A percentile compares a stretch with the other conserved stretches of the same genome.
Evolutionary conservation across 345 rosid species (phyloP).

Genomic region (Combretum micranthum): DNA sequence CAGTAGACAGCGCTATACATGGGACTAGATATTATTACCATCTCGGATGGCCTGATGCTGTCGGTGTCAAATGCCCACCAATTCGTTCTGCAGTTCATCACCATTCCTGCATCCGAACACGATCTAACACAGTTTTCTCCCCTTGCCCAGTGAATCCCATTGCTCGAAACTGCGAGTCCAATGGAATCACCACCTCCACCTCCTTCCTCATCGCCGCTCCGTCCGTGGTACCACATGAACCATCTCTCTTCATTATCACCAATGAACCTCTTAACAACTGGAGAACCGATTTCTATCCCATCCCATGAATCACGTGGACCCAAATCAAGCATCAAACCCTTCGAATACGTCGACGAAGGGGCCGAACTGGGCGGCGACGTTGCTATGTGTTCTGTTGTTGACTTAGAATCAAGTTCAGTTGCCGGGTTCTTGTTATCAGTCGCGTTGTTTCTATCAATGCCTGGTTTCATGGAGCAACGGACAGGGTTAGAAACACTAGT

Average conservation of each 20-base stretch:
- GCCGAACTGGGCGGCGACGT: conserved; percentile 15
- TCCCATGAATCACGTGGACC: conserved; percentile 37
- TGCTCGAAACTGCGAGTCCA: conserved; percentile 42
- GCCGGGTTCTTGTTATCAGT: conserved; percentile 14
- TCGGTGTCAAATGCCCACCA: conserved; percentile 88
- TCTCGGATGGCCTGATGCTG: conserved; percentile 63
- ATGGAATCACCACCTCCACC: conserved; percentile 21
- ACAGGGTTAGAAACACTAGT: conserved; percentile 8
- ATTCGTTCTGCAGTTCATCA: conserved; percentile 50
- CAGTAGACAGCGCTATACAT: conserved; percentile 67
- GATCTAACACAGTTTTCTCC: conserved; percentile 31
- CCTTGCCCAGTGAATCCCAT: conserved; percentile 45
- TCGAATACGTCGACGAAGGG: conserved; percentile 16
- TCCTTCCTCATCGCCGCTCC: conserved; percentile 9
- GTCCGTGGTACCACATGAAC: conserved; percentile 51
- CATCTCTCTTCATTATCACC: conserved; percentile 48
- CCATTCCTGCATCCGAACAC: conserved; percentile 58
- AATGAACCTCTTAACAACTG: conserved; percentile 42
- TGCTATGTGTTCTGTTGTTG: conserved; percentile 6
- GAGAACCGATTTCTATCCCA: conserved; percentile 33
- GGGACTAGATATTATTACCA: conserved; percentile 64
- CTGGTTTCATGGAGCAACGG: conserved; percentile 28
- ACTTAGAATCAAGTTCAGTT: conserved; percentile 6
- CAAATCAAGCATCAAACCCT: conserved; percentile 36
- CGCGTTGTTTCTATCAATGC: conserved; percentile 20